phyloP scores from a whole-genome alignment of 2,329 filamentous ascomycete genomes.

The Penicillium brevicompactum region DNA sequence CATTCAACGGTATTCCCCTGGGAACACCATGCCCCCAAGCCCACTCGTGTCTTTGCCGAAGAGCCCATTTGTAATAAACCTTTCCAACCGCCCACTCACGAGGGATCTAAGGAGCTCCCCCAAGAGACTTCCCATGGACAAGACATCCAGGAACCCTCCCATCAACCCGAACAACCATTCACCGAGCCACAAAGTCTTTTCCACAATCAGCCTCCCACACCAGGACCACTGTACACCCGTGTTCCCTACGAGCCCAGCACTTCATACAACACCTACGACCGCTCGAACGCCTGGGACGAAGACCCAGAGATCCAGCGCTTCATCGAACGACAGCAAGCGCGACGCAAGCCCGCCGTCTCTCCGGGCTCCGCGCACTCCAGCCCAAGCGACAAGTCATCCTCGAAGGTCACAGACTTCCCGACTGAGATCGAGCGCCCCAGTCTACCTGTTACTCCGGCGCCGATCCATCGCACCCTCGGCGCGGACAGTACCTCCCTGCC shows the following conservation, averaged over 20 bases:
- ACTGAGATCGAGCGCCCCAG: constrained; percentile 79
- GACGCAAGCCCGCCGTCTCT: constrained; percentile 52
- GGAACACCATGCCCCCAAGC: constrained; percentile 69
- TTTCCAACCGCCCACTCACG: neutral
- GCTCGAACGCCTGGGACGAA: constrained; percentile 90
- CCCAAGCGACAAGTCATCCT: constrained; percentile 35
- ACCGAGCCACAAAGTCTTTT: neutral
- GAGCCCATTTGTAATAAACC: constrained; percentile 26
- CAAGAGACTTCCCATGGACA: neutral
- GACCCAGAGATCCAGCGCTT: constrained; percentile 86
- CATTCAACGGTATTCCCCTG: constrained; percentile 83
- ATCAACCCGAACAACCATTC: neutral
- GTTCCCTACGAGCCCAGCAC: constrained; percentile 18
- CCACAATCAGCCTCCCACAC: neutral
- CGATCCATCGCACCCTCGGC: constrained; percentile 65
- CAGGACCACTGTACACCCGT: constrained; percentile 4
- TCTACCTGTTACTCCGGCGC: constrained; percentile 86
- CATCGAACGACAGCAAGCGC: constrained; percentile 74
- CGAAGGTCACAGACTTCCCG: constrained; percentile 81
- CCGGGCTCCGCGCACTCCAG: constrained; percentile 2
- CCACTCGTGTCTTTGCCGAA: constrained; percentile 53
- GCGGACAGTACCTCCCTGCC: constrained; percentile 56
- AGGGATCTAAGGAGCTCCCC: neutral
- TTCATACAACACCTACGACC: constrained; percentile 73
- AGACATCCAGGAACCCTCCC: neutral